Evolutionary conservation across 345 rosid genomes (phyloP).

Genomic region (Kandelia obovata): DNA sequence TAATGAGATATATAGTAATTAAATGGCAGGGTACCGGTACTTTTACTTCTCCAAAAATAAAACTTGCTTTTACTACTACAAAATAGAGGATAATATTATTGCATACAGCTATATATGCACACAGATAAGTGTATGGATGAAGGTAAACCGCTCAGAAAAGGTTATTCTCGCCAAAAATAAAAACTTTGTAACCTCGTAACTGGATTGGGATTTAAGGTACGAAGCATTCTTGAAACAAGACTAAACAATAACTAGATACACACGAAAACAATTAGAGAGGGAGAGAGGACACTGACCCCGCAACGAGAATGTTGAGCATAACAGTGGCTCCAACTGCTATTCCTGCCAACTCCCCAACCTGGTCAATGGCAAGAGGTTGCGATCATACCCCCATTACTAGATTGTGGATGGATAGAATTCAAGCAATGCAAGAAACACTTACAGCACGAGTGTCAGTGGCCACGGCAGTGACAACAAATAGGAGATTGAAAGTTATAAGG

Average conservation of each 20-base stretch:
- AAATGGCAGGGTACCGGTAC: too few relatives aligned
- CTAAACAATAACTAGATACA: neutral
- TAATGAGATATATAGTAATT: too few relatives aligned
- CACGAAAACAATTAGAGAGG: too few relatives aligned
- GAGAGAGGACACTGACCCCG: slow-evolving; percentile 48
- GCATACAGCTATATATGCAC: too few relatives aligned
- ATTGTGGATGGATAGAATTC: neutral
- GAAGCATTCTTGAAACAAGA: neutral
- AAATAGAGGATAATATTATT: too few relatives aligned
- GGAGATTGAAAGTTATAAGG: slow-evolving; percentile 78
- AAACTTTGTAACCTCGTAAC: too few relatives aligned
- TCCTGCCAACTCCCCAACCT: slow-evolving; percentile 98
- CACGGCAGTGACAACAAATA: slow-evolving; percentile 90
- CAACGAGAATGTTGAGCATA: slow-evolving; percentile 87
- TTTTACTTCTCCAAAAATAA: too few relatives aligned
- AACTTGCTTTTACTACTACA: too few relatives aligned
- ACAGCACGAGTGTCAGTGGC: slow-evolving; percentile 99
- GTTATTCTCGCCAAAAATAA: too few relatives aligned
- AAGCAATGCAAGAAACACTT: slow-evolving; percentile 10
- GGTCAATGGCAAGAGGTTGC: neutral
- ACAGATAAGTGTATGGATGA: too few relatives aligned
- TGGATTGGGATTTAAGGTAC: neutral
- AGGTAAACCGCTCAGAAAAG: too few relatives aligned
- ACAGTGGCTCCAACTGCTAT: slow-evolving; percentile 98
- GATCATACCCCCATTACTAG: neutral